These are phyloP conservation scores for Lachnellula occidentalis DNA, from an alignment of 2,329 filamentous ascomycete species.

Conservation along the genomic window DNA sequence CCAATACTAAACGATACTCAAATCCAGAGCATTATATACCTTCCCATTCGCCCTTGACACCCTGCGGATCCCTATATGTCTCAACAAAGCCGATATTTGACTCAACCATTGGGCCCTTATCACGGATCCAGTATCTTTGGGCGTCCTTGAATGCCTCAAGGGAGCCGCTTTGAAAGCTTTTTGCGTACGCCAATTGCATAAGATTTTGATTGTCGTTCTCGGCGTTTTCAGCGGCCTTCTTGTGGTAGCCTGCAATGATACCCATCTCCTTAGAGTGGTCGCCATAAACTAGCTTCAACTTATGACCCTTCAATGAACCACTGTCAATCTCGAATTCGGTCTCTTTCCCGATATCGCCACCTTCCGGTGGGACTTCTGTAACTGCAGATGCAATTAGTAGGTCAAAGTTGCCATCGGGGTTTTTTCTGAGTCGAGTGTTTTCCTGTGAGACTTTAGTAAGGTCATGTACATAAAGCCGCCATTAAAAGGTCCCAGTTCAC, in stretches of 20 bases:
- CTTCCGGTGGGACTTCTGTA: conserved; percentile 51
- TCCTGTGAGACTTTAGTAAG: conserved; percentile 40
- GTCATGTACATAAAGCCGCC: not conserved
- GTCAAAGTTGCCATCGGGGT: conserved; percentile 58
- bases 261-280: conserved; percentile 70
- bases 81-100: conserved; percentile 79
- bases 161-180: conserved; percentile 70
- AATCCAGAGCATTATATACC: conserved; percentile 36
- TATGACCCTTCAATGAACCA: conserved; percentile 59
- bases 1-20: not conserved
- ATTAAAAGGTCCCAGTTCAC: not conserved
- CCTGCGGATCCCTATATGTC: conserved; percentile 78
- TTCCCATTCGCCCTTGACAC: conserved; percentile 78
- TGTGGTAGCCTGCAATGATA: conserved; percentile 59
- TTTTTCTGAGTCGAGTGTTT: conserved; percentile 71
- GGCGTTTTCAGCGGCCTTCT: conserved; percentile 61
- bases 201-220: conserved; percentile 69
- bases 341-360: conserved; percentile 64
- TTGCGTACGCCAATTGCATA: conserved; percentile 69
- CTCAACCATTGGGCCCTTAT: conserved; percentile 76
- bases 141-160: conserved; percentile 74
- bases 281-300: conserved; percentile 66
- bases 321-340: conserved; percentile 54
- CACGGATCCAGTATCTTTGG: conserved; percentile 75
- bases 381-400: conserved; percentile 68